These are phyloP conservation scores for Rasamsonia emersonii DNA, from an alignment of 2,329 filamentous ascomycete species.

Conservation along the genomic window DNA sequence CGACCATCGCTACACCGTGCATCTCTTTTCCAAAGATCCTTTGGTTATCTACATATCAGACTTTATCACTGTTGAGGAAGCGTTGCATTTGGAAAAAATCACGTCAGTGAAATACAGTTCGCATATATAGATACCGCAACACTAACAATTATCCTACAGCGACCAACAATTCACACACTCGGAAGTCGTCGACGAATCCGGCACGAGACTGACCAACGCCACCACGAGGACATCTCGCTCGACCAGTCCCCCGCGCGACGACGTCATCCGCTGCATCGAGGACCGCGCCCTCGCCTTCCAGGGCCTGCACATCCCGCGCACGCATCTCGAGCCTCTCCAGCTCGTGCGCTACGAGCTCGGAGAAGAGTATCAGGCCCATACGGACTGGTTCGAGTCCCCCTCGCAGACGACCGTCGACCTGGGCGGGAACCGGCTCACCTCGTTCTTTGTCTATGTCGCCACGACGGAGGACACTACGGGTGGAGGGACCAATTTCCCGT, in stretches of 20 bases:
- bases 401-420: slow-evolving; percentile 27
- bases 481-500: slow-evolving; percentile 44
- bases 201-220: slow-evolving; percentile 15
- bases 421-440: slow-evolving; percentile 39
- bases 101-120: slow-evolving; percentile 33
- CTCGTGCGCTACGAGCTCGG: slow-evolving; percentile 40
- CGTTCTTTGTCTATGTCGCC: slow-evolving; percentile 43
- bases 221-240: slow-evolving; percentile 40
- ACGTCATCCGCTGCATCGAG: slow-evolving; percentile 40
- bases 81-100: slow-evolving; percentile 41
- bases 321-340: slow-evolving; percentile 41
- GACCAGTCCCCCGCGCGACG: slow-evolving; percentile 36
- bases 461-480: slow-evolving; percentile 32
- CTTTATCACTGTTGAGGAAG: slow-evolving; percentile 41
- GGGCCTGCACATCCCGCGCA: slow-evolving; percentile 31
- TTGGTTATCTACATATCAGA: slow-evolving; percentile 48
- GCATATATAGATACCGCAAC: neutral
- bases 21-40: slow-evolving; percentile 35
- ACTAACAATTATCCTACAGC: slow-evolving; percentile 18
- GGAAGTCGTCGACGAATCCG: slow-evolving; percentile 23
- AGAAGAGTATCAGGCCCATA: slow-evolving; percentile 43
- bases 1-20: slow-evolving; percentile 1
- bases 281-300: slow-evolving; percentile 41
- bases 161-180: slow-evolving; percentile 39
- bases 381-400: slow-evolving; percentile 44